phyloP scores from a whole-genome alignment of 768 basidiomycete species.

The Postia placenta region DNA sequence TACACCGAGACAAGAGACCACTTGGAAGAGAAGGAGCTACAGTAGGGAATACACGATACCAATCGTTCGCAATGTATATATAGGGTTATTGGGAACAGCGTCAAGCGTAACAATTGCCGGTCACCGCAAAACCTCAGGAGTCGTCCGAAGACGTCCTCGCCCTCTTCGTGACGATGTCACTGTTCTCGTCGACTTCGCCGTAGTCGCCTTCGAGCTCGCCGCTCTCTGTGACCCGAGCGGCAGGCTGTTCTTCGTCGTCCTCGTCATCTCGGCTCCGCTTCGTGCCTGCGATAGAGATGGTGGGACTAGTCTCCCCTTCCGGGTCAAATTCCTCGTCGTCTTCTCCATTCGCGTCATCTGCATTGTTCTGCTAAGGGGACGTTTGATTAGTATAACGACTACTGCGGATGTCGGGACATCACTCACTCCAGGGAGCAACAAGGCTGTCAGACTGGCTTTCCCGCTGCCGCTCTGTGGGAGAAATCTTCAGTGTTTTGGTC shows the following conservation, averaged over 20 bases:
- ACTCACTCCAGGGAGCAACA: slow-evolving; percentile 19
- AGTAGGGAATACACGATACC: too few species aligned
- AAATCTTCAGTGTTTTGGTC: too few species aligned
- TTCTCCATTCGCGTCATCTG: slow-evolving; percentile 12
- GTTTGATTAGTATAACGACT: neutral
- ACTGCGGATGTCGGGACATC: neutral
- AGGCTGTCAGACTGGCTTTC: slow-evolving; percentile 19
- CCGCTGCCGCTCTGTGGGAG: slow-evolving; percentile 14
- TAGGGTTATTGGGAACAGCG: too few species aligned
- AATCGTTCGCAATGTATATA: too few species aligned
- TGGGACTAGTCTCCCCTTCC: slow-evolving; percentile 15
- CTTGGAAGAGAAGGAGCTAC: too few species aligned
- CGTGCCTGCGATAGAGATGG: slow-evolving; percentile 9
- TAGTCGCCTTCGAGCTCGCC: slow-evolving; percentile 15
- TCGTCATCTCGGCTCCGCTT: slow-evolving; percentile 21
- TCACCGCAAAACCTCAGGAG: neutral
- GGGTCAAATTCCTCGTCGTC: slow-evolving; percentile 19
- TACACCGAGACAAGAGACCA: too few species aligned
- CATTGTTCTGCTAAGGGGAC: neutral
- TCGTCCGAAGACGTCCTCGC: slow-evolving; percentile 4
- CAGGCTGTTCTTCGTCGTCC: slow-evolving; percentile 15
- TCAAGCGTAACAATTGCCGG: neutral
- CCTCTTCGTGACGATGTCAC: slow-evolving; percentile 24
- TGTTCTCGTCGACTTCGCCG: slow-evolving; percentile 24
- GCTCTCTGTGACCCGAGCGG: neutral